phyloP scores from a whole-genome alignment of 164 flowering plant species.

The Vitis amurensis region DNA sequence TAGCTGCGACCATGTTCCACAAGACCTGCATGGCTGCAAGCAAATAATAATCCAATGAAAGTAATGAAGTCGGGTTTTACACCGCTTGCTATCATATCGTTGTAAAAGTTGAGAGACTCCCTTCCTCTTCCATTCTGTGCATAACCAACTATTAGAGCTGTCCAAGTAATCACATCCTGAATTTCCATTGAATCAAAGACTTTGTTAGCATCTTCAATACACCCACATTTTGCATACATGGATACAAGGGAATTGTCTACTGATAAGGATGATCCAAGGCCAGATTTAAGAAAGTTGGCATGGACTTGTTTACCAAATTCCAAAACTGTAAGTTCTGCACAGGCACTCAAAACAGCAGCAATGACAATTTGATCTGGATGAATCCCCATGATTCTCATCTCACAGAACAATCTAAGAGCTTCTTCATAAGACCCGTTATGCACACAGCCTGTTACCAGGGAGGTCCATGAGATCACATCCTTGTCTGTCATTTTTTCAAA shows the following conservation, averaged over 20 bases:
- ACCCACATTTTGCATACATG: constrained; percentile 82
- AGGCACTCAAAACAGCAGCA: constrained; percentile 66
- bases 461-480: constrained; percentile 92
- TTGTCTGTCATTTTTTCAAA: constrained; percentile 51
- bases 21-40: constrained; percentile 87
- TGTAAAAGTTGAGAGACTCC: constrained; percentile 53
- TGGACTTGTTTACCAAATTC: constrained; percentile 80
- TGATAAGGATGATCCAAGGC: constrained; percentile 51
- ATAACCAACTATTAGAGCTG: constrained; percentile 73
- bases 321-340: constrained; percentile 64
- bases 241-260: constrained; percentile 73
- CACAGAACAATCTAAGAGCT: constrained; percentile 53
- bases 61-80: constrained; percentile 69
- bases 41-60: constrained; percentile 76
- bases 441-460: constrained; percentile 69
- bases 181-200: constrained; percentile 55
- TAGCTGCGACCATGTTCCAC: constrained; percentile 49
- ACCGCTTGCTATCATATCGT: constrained; percentile 62
- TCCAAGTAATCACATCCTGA: constrained; percentile 76
- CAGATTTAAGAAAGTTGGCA: constrained; percentile 45
- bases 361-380: constrained; percentile 54
- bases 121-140: constrained; percentile 74
- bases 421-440: constrained; percentile 56
- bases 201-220: constrained; percentile 59
- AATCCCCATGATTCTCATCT: constrained; percentile 55